Evolutionary conservation across 1,139 yeast genomes (phyloP).

Genomic region (Starmera stellimalicola): DNA sequence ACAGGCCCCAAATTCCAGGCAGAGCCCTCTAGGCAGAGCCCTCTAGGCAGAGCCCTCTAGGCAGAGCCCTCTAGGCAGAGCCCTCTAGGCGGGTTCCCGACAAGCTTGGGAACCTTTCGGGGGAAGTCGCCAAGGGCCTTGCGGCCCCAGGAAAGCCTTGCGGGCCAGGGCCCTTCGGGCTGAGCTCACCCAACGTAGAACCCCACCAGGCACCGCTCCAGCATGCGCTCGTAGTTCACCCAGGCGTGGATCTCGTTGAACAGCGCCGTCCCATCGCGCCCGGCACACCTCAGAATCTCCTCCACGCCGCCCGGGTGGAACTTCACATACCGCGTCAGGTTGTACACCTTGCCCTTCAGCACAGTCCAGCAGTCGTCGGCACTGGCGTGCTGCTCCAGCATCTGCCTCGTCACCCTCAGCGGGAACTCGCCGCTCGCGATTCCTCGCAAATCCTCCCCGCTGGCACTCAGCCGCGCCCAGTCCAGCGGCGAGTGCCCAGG

Average conservation of each 20-base stretch:
- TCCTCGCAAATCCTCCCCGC: conserved; percentile 32
- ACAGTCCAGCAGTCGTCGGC: conserved; percentile 78
- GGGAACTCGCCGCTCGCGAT: conserved; percentile 28
- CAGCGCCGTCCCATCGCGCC: conserved; percentile 71
- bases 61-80: too few relatives aligned
- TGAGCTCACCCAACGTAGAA: conserved; percentile 22
- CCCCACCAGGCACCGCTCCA: conserved; percentile 75
- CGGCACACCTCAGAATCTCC: conserved; percentile 74
- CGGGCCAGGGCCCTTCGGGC: too few relatives aligned
- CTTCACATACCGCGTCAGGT: conserved; percentile 68
- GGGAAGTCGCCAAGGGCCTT: too few relatives aligned
- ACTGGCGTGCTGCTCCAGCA: conserved; percentile 49
- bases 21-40: too few relatives aligned
- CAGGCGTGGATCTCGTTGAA: conserved; percentile 81
- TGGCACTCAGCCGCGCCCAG: conserved; percentile 60
- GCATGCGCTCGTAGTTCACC: conserved; percentile 80
- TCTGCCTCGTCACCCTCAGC: conserved; percentile 47
- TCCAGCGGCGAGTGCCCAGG: conserved; percentile 86
- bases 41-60: too few relatives aligned
- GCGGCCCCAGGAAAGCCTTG: too few relatives aligned
- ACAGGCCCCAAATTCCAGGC: too few relatives aligned
- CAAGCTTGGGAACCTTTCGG: too few relatives aligned
- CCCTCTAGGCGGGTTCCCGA: too few relatives aligned
- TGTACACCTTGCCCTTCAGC: conserved; percentile 73
- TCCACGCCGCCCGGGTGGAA: conserved; percentile 93